Evolutionary conservation across 2,329 filamentous ascomycete species (phyloP).

Genomic region (Monosporascus sp.): DNA sequence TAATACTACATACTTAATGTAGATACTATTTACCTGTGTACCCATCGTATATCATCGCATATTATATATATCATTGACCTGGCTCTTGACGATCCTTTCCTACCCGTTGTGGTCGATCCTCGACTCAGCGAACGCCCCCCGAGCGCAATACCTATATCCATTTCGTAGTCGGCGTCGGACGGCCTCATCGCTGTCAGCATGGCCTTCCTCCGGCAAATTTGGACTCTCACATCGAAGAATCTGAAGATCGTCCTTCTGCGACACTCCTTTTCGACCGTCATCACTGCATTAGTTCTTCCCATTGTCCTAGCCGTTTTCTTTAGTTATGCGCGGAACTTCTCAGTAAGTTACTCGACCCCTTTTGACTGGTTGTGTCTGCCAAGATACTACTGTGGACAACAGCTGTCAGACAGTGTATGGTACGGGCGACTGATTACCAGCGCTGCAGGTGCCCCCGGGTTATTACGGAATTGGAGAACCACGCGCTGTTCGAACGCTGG

Average conservation of each 20-base stretch:
- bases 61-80: no score
- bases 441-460: conserved; percentile 71
- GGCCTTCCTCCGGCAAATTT: conserved; percentile 51
- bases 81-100: no score
- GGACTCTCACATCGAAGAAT: conserved; percentile 59
- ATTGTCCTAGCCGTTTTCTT: conserved; percentile 54
- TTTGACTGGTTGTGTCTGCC: background rate
- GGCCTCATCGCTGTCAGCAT: conserved; percentile 26
- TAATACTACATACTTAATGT: no score
- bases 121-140: background rate
- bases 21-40: no score
- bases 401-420: background rate
- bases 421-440: background rate
- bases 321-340: conserved; percentile 63
- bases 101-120: no score
- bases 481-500: conserved; percentile 56
- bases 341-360: background rate
- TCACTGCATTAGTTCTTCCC: conserved; percentile 56
- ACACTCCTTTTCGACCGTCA: conserved; percentile 44
- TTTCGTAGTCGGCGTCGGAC: background rate
- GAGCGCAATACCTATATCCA: background rate
- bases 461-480: conserved; percentile 65
- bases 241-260: conserved; percentile 52
- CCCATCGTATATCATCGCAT: no score
- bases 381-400: background rate